Evolutionary conservation across 2,329 filamentous ascomycete genomes (phyloP).

Genomic region (Exophiala oligosperma): DNA sequence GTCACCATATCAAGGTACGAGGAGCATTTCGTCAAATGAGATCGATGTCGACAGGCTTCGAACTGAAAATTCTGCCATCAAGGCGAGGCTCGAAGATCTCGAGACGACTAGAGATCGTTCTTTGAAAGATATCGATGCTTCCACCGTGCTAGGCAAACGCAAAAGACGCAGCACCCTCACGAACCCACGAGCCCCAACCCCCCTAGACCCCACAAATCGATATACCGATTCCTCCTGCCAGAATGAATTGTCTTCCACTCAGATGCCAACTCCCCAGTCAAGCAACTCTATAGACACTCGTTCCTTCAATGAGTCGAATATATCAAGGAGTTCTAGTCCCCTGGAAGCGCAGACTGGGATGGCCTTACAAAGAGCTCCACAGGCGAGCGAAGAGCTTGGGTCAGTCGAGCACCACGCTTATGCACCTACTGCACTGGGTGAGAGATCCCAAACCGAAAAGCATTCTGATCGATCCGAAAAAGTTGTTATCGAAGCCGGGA

Average conservation of each 20-base stretch:
- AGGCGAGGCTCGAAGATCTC: slow-evolving; percentile 20
- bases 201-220: not conserved
- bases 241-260: slow-evolving; percentile 1
- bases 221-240: not conserved
- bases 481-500: not conserved
- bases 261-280: slow-evolving; percentile 15
- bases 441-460: no score
- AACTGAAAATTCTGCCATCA: slow-evolving; percentile 25
- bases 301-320: slow-evolving; percentile 1
- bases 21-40: slow-evolving; percentile 9
- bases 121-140: not conserved
- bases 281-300: slow-evolving; percentile 10
- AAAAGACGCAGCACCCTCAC: slow-evolving; percentile 15
- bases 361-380: not conserved
- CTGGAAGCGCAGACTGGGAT: not conserved
- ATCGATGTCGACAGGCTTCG: slow-evolving; percentile 21
- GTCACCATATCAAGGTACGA: slow-evolving; percentile 10
- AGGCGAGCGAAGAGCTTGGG: not conserved
- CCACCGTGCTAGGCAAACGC: slow-evolving; percentile 20
- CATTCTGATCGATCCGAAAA: not conserved
- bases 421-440: no score
- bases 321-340: slow-evolving; percentile 3
- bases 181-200: not conserved
- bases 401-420: not conserved
- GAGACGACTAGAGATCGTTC: slow-evolving; percentile 13